Base-by-base conservation (phyloP, 2,329 filamentous ascomycete species). In the Penicillium griseofulvum region DNA sequence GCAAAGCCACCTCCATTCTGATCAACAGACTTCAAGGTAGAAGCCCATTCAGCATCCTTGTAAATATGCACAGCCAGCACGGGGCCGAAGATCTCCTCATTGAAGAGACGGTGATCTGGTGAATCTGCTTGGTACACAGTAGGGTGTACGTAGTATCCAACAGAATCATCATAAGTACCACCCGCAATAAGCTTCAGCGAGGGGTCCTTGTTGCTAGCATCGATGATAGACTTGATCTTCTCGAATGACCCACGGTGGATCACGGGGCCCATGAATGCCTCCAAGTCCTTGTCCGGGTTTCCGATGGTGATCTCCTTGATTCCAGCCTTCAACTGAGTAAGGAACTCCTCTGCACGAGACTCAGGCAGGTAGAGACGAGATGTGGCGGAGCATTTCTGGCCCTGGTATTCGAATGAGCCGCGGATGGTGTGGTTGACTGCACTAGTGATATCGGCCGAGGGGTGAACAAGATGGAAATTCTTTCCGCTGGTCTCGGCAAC, bases 401-500 rank as follows among this genome's bases (percentile, higher is more conserved):
- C 90, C 72, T 93, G 89, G 77, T 86, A 95, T 73, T 95, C 90
- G 68, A 94, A 95, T 2, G 90, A 89, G 37, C 88, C 90, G 50
- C 91, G 88, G 29, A 95, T 83, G 2, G 89, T 93, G 71, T 93
- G 87, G 64, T 88, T 81, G 28, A 84, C 90, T 11, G 89, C 89
- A 67, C 91, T 93, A 55, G 83, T 75, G 52, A 93, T 77, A 60
- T 94, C 88, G 31, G 90, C 90, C 4, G 84, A 85, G 16, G 79
- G 75, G 77, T 95, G 90, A 33, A 95, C 74, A 44, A 95, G 76
- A 73, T 94, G 90, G 81, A 91, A 95, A 80, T 95, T 95, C 83
- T 95, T 95, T 70, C 90, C 90, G 54, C 90, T 90, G 34, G 90
- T 95, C 80, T 95, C 90, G 52, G 89, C 90, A 4, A 95, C 89